A percentile compares a stretch with the other conserved stretches of the same genome.
Evolutionary conservation across 148 eudicot species (phyloP).

Genomic region (Silene uniflora): DNA sequence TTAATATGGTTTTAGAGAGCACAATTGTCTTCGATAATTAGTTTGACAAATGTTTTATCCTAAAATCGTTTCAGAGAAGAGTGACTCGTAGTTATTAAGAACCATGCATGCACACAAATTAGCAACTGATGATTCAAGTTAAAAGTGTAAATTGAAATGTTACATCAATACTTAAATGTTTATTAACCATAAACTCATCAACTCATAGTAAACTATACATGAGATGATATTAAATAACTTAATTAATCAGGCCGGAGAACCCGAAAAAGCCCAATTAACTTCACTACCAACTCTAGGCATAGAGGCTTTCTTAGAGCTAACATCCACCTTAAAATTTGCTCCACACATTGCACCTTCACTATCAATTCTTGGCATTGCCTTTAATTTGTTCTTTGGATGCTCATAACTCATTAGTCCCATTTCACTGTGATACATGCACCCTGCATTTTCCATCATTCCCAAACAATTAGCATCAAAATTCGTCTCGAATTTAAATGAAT

Average conservation of each 20-base stretch:
- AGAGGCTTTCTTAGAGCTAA: conserved; percentile 42
- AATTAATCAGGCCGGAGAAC: conserved; percentile 16
- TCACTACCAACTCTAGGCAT: conserved; percentile 90
- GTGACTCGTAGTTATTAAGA: no score
- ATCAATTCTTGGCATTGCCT: conserved; percentile 87
- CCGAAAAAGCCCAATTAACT: conserved; percentile 66
- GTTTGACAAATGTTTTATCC: no score
- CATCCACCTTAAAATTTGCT: conserved; percentile 73
- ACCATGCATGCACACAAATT: no score
- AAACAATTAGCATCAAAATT: not conserved
- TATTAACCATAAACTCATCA: not conserved
- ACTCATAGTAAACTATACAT: not conserved
- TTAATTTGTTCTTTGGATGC: conserved; percentile 78
- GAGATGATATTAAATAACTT: not conserved
- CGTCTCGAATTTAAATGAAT: no score
- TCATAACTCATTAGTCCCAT: conserved; percentile 68
- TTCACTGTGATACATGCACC: conserved; percentile 81
- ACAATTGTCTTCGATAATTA: no score
- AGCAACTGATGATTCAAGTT: no score
- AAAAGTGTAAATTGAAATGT: no score
- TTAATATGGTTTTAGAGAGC: no score
- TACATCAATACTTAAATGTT: no score
- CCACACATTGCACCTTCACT: conserved; percentile 92
- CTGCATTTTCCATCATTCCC: conserved; percentile 30
- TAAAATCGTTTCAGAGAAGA: no score